Percentiles rank a stretch among this genome's conserved stretches.
Evolutionary conservation across 495 filamentous ascomycete genomes (phyloP).

Genomic region (Chaetomium cochliodes): DNA sequence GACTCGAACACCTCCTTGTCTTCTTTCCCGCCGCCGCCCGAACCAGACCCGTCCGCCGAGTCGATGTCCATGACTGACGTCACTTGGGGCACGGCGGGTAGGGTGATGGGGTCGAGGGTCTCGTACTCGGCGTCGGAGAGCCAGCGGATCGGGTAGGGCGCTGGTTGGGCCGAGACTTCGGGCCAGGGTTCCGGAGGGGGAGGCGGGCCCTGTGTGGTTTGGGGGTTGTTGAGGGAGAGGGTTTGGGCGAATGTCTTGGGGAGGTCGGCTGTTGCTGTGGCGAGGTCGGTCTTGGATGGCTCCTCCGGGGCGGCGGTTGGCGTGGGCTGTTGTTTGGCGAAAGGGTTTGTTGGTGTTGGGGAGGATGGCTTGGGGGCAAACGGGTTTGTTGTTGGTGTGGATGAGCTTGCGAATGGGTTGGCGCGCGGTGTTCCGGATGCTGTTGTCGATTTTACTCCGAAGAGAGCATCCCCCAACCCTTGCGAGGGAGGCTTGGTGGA

Average conservation of each 20-base stretch:
- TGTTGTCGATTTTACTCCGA: constrained; percentile 47
- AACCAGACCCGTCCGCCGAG: constrained; percentile 36
- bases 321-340: constrained; percentile 26
- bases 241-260: constrained; percentile 69
- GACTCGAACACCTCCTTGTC: constrained; percentile 83
- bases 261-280: constrained; percentile 43
- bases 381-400: constrained; percentile 33
- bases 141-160: constrained; percentile 71
- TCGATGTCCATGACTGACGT: constrained; percentile 60
- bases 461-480: constrained; percentile 56
- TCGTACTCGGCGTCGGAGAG: constrained; percentile 90
- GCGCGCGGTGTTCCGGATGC: constrained; percentile 27
- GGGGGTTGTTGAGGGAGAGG: constrained; percentile 50
- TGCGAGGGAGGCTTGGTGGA: constrained; percentile 23
- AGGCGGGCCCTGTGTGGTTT: constrained; percentile 39
- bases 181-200: constrained; percentile 73
- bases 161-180: constrained; percentile 56
- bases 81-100: constrained; percentile 42
- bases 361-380: constrained; percentile 35
- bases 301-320: constrained; percentile 17
- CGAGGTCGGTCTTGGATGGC: constrained; percentile 30
- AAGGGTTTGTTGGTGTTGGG: constrained; percentile 35
- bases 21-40: constrained; percentile 55
- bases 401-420: constrained; percentile 52
- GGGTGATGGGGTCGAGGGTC: constrained; percentile 59